A percentile compares a stretch with the other conserved stretches of the same genome.
phyloP scores from a whole-genome alignment of 106 monocot species.

The Dioscorea zingiberensis region DNA sequence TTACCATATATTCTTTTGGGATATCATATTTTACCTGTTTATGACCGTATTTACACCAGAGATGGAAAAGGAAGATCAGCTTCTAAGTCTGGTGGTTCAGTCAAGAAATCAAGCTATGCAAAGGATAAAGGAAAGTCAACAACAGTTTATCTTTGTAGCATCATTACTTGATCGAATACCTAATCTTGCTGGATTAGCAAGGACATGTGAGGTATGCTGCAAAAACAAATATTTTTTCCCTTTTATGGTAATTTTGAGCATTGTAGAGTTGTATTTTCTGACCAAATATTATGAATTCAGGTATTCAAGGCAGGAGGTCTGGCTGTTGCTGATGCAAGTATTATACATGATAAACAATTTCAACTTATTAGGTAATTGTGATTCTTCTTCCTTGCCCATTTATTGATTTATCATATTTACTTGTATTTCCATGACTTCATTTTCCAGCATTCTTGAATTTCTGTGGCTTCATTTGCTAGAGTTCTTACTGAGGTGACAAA shows the following conservation, averaged over 20 bases:
- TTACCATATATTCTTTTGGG: background rate
- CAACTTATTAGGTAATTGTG: conserved; percentile 75
- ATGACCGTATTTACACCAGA: conserved; percentile 25
- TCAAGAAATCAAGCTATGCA: conserved; percentile 54
- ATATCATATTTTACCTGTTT: background rate
- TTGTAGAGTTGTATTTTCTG: too few relatives aligned
- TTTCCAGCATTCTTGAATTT: too few relatives aligned
- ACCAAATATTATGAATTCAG: conserved; percentile 14
- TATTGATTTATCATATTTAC: too few relatives aligned
- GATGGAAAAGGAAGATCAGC: conserved; percentile 78
- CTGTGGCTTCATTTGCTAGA: too few relatives aligned
- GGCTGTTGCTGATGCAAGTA: conserved; percentile 62
- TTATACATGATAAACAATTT: conserved; percentile 83
- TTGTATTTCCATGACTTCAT: too few relatives aligned
- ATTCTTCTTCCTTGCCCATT: too few relatives aligned
- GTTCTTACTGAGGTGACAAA: too few relatives aligned
- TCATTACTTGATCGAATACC: conserved; percentile 94
- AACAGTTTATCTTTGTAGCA: conserved; percentile 79
- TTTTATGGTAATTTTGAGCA: background rate
- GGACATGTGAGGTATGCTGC: conserved; percentile 81
- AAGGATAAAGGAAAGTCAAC: conserved; percentile 49
- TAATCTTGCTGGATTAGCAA: conserved; percentile 90
- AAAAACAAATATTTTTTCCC: background rate
- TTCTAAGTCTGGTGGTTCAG: conserved; percentile 39
- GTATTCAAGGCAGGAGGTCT: conserved; percentile 74